Percentiles rank a stretch among this genome's conserved stretches.
Evolutionary conservation across 371 early-diverging fungal species (phyloP).

Genomic region (Circinella umbellata): DNA sequence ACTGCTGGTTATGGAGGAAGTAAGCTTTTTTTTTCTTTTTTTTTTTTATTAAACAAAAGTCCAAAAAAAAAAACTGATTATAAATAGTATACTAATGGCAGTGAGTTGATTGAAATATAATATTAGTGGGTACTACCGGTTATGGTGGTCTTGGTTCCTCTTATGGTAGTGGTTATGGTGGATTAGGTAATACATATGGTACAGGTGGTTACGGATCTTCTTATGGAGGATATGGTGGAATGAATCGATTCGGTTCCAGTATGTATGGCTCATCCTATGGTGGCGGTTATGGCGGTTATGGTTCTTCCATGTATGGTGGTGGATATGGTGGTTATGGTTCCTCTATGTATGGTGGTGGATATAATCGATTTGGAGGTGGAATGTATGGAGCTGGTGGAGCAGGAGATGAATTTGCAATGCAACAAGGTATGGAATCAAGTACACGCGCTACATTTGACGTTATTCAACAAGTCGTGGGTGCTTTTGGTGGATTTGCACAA

Average conservation of each 20-base stretch:
- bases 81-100: too few relatives aligned
- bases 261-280: conserved; percentile 22
- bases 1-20: too few relatives aligned
- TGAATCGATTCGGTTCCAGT: background rate
- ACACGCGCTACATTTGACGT: conserved; percentile 90
- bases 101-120: too few relatives aligned
- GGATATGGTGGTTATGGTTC: conserved; percentile 47
- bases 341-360: conserved; percentile 27
- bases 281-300: conserved; percentile 32
- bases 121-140: too few relatives aligned
- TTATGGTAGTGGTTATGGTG: too few relatives aligned
- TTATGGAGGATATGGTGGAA: conserved; percentile 24
- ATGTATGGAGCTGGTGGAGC: conserved; percentile 52
- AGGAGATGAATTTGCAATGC: conserved; percentile 66
- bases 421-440: conserved; percentile 82
- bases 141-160: too few relatives aligned
- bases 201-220: too few relatives aligned
- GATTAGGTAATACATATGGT: too few relatives aligned
- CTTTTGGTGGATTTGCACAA: conserved; percentile 95
- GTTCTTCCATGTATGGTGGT: conserved; percentile 36
- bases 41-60: too few relatives aligned
- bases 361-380: conserved; percentile 46
- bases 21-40: too few relatives aligned
- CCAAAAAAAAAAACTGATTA: too few relatives aligned
- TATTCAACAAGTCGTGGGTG: conserved; percentile 89